Base-by-base conservation (phyloP, 768 basidiomycete genomes). In the Obba rivulosa region DNA sequence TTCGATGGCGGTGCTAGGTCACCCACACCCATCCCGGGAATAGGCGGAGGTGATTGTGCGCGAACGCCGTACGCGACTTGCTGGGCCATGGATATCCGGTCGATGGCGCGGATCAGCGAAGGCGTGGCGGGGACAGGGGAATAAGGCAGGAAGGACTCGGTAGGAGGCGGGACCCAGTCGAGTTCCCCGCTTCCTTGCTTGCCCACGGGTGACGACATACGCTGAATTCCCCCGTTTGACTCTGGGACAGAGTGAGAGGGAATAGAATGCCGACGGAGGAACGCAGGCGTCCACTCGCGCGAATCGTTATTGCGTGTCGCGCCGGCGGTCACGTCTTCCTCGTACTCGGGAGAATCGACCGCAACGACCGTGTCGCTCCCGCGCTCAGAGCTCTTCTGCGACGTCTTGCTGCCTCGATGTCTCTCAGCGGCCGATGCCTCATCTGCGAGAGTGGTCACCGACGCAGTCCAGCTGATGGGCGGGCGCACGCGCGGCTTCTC, bases 101-200 rank as follows among this genome's bases (percentile, higher is more conserved):
- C 78, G n/a, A 85, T 63, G 1, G 82, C 83, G 34, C 72, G 72
- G 50, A 83, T 76, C 25, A 84, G 69, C 2, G 83, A 84, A 0
- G 83, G 82, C 2, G 83, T 85, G 20, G 78, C 76, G 4, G 81
- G 79, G 1, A 83, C 75, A 1, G 79, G 66, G 3, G 68, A 69
- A 7, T 58, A 57, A 45, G 65, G 57, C 18, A 4, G 41, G 37
- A n/a, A 44, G 41, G n/a, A 58, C 13, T 45, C 50, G 3, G 58
- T 50, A 7, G 51, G n/a, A n/a, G n/a, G n/a, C n/a, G n/a, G n/a
- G n/a, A n/a, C n/a, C n/a, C n/a, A n/a, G n/a, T 49, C n/a, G 53
- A 55, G 1, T 49, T 51, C 10, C 48, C 41, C 13, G 47, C 24
- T 22, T 38, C 47, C 17, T 57, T 48, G 20, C 43, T 35, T n/a